Evolutionary conservation across 352 stramenopile genomes (phyloP), one percentile per base, ranked within the genome.

Genomic region (Phytophthora syringae): DNA sequence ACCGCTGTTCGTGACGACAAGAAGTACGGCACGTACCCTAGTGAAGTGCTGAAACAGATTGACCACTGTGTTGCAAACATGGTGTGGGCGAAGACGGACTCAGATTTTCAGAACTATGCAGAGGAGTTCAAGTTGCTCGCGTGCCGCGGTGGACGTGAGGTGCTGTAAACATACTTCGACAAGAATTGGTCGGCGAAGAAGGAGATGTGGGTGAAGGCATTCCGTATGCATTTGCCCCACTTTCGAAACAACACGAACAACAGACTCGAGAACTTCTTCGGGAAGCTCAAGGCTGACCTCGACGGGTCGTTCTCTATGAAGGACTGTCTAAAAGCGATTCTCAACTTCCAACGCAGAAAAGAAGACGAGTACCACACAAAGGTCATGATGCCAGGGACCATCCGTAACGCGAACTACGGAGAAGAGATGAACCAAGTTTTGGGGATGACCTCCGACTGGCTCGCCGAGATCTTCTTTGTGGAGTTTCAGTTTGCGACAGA

Each of bases 171-270:
- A 2, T 60, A 60, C 27, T 60, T 60, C 21, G 25, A 60, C 1
- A 6, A 2, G 3, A 60, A 60, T 22, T 51, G 52, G 52, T 11
- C 34, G n/a, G 2, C 1, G 0, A 34, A 25, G 10, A 50, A 51
- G 13, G 52, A 52, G 1, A 42, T 43, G 18, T 51, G 52, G 52
- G 52, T 52, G n/a, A 60, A 18, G 25, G 24, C 3, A 32, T n/a
- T 16, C 7, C 7, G 32, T 16, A 39, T 39, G 6, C 7, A 39
- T 16, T 16, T 39, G 11, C 32, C 27, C 21, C 32, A 37, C n/a
- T 45, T 48, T 9, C n/a, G 30, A 7, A 54, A 43, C 28, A 54
- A 54, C 47, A 54, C 47, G 24, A 54, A 32, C 27, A 32, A 32
- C 27, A 5, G 27, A 10, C 27, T 32, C 9, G 27, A 32, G 27